Percentiles rank a stretch among this genome's conserved stretches.
Evolutionary conservation across 495 filamentous ascomycete genomes (phyloP).

Genomic region (Daldinia loculata): DNA sequence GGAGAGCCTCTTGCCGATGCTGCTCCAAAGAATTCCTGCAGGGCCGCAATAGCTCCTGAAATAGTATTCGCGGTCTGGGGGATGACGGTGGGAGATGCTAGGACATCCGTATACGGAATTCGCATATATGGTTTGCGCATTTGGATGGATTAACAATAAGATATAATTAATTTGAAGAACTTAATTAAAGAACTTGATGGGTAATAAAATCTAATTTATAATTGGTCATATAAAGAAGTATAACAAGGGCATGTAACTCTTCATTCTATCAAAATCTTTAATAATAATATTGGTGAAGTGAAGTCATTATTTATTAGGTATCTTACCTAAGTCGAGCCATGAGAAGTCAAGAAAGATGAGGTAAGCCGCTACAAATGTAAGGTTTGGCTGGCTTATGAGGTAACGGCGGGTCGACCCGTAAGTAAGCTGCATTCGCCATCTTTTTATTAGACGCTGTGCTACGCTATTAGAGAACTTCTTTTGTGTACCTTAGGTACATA

Average conservation of each 20-base stretch:
- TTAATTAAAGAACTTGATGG: conserved; percentile 1
- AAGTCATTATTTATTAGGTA: conserved; percentile 22
- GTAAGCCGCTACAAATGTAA: background rate
- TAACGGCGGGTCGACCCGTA: conserved; percentile 10
- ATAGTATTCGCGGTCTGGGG: conserved; percentile 74
- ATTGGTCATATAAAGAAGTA: background rate
- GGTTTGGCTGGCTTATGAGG: background rate
- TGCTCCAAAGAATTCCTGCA: conserved; percentile 75
- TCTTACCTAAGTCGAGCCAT: background rate
- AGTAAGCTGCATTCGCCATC: background rate
- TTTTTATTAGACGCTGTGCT: background rate
- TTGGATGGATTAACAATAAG: conserved; percentile 22
- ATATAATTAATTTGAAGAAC: conserved; percentile 5
- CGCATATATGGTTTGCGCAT: conserved; percentile 79
- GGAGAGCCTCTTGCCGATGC: conserved; percentile 58
- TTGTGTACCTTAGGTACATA: conserved; percentile 3
- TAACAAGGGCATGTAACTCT: background rate
- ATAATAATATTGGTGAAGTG: conserved; percentile 16
- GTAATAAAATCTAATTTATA: background rate
- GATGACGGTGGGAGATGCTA: conserved; percentile 80
- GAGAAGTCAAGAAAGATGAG: background rate
- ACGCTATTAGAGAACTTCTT: background rate
- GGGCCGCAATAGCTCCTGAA: conserved; percentile 76
- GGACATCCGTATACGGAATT: conserved; percentile 87
- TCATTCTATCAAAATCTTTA: conserved; percentile 4